Conservation (phyloP, 2,329 filamentous ascomycete species). For the Colletotrichum sp. region DNA sequence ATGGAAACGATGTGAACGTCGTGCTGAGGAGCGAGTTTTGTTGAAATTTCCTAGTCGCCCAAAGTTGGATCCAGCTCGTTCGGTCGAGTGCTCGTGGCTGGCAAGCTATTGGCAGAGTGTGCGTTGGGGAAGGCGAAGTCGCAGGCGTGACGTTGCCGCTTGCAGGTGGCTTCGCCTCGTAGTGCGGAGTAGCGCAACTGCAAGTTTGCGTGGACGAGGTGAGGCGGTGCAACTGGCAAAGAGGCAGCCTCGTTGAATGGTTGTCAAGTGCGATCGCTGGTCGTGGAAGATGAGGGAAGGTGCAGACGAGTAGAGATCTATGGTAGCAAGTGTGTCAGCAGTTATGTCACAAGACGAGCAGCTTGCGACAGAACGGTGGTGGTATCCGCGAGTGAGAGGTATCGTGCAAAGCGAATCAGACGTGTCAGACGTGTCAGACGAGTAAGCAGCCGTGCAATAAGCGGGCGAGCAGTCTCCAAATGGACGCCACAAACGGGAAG, state of each 20-base stretch:
- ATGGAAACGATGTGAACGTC: not conserved
- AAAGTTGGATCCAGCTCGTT: not conserved
- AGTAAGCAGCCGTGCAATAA: not conserved
- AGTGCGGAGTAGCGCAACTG: not conserved
- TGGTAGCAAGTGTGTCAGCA: conserved; percentile 1
- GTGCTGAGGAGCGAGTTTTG: not conserved
- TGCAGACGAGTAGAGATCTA: not conserved
- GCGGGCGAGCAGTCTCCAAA: not conserved
- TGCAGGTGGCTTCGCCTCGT: not conserved
- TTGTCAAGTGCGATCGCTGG: not conserved
- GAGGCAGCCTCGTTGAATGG: not conserved
- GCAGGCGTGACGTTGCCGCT: not conserved
- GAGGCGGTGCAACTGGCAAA: not conserved
- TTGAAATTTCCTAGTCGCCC: not conserved
- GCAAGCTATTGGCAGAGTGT: not conserved
- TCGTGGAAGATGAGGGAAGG: not conserved
- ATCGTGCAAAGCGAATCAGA: not conserved
- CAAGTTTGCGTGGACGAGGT: not conserved
- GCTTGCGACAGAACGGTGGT: not conserved
- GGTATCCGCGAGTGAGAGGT: not conserved
- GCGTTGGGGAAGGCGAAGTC: not conserved
- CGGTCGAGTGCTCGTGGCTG: not conserved
- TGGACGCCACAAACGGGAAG: not conserved
- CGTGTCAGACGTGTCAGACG: conserved; percentile 2
- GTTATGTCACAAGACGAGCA: not conserved